These are phyloP conservation scores for Hibiscus tridactylites DNA, from an alignment of 345 rosid genomes.

Conservation along the genomic window DNA sequence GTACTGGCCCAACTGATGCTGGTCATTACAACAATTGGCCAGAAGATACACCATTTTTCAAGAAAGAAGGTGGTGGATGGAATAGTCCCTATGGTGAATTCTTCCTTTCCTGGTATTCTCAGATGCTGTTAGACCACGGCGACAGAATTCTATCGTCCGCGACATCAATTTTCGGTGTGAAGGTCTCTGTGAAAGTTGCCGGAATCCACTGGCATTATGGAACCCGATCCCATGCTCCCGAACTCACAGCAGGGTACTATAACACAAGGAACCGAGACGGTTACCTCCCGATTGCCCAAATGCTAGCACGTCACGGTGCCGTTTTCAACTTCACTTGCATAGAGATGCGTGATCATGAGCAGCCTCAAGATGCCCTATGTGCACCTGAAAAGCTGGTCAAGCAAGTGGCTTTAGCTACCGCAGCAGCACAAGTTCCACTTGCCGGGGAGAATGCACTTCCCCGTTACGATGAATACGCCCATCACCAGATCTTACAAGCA, in stretches of 20 bases:
- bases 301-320: slow-evolving; percentile 83
- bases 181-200: slow-evolving; percentile 82
- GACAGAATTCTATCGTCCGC: slow-evolving; percentile 70
- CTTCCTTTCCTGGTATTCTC: slow-evolving; percentile 90
- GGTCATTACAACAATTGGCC: slow-evolving; percentile 97
- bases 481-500: slow-evolving; percentile 67
- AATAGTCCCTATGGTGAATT: slow-evolving; percentile 68
- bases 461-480: slow-evolving; percentile 64
- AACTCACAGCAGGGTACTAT: slow-evolving; percentile 96
- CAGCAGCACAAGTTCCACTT: slow-evolving; percentile 55
- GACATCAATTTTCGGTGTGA: slow-evolving; percentile 44
- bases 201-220: slow-evolving; percentile 99
- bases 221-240: slow-evolving; percentile 89
- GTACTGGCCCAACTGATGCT: slow-evolving; percentile 93
- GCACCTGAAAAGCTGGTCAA: slow-evolving; percentile 90
- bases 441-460: slow-evolving; percentile 96
- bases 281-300: slow-evolving; percentile 83
- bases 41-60: slow-evolving; percentile 79
- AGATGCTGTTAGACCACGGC: slow-evolving; percentile 75
- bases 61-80: slow-evolving; percentile 87
- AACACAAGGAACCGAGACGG: slow-evolving; percentile 87
- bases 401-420: slow-evolving; percentile 80
- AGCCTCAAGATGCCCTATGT: slow-evolving; percentile 88
- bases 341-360: slow-evolving; percentile 95
- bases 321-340: slow-evolving; percentile 93